A percentile compares a stretch with the other conserved stretches of the same genome.
phyloP scores from a whole-genome alignment of 208 protist species.

The Leishmania arabica region DNA sequence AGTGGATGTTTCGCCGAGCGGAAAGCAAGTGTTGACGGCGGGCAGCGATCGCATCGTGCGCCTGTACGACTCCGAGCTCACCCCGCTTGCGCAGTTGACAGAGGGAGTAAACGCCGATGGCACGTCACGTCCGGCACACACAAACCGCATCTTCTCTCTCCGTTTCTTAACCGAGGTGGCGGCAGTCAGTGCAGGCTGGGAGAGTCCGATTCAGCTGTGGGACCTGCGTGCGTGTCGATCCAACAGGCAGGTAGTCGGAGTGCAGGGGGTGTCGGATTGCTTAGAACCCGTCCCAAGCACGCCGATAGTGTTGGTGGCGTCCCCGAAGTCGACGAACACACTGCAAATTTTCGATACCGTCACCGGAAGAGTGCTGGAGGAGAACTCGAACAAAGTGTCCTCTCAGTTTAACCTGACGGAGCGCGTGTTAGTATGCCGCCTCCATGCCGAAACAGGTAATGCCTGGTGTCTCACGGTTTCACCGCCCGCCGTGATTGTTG shows the following conservation, averaged over 20 bases:
- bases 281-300: slow-evolving; percentile 65
- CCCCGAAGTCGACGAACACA: slow-evolving; percentile 39
- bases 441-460: slow-evolving; percentile 33
- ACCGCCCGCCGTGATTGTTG: slow-evolving; percentile 42
- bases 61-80: slow-evolving; percentile 61
- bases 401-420: slow-evolving; percentile 21
- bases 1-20: slow-evolving; percentile 62
- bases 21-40: slow-evolving; percentile 62
- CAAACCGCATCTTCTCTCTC: slow-evolving; percentile 84
- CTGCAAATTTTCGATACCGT: slow-evolving; percentile 76
- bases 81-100: slow-evolving; percentile 37
- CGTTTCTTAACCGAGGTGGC: slow-evolving; percentile 52
- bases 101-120: slow-evolving; percentile 46
- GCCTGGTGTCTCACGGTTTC: slow-evolving; percentile 60
- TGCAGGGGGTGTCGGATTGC: slow-evolving; percentile 68
- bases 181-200: slow-evolving; percentile 83
- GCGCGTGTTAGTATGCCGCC: slow-evolving; percentile 38
- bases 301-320: slow-evolving; percentile 57
- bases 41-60: slow-evolving; percentile 86
- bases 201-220: slow-evolving; percentile 90
- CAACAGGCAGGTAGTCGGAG: slow-evolving; percentile 51
- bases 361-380: slow-evolving; percentile 33
- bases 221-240: slow-evolving; percentile 65
- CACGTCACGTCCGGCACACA: slow-evolving; percentile 50
- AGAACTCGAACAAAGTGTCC: slow-evolving; percentile 38